Percentiles rank a stretch among this genome's conserved stretches.
phyloP scores from a whole-genome alignment of 352 stramenopile species.

The Globisporangium alternatum region DNA sequence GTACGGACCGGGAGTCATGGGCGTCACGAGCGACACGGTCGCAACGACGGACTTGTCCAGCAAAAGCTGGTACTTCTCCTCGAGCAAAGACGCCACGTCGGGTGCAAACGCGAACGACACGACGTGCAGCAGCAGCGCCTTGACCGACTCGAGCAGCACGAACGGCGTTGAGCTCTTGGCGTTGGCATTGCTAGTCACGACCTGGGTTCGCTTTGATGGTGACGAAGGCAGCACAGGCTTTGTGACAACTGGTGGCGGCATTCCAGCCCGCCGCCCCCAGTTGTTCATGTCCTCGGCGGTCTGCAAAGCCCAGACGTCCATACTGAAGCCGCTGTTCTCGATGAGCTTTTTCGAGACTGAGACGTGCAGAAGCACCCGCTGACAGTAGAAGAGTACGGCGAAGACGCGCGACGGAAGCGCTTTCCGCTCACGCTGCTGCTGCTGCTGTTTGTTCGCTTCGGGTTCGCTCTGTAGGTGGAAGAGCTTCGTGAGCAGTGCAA shows the following conservation, averaged over 20 bases:
- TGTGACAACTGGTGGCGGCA: background rate
- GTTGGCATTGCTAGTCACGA: background rate
- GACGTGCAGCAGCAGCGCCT: conserved; percentile 32
- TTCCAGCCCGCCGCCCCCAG: conserved; percentile 12
- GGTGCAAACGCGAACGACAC: conserved; percentile 21
- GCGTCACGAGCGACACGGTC: conserved; percentile 29
- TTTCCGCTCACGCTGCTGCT: background rate
- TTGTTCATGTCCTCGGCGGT: conserved; percentile 12
- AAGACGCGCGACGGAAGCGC: conserved; percentile 23
- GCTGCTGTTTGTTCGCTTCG: background rate
- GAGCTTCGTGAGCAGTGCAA: conserved; percentile 29
- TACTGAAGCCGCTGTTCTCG: conserved; percentile 23
- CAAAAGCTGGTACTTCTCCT: conserved; percentile 22
- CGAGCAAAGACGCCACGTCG: conserved; percentile 15
- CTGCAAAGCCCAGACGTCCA: conserved; percentile 25
- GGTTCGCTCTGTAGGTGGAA: conserved; percentile 12
- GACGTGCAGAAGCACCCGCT: conserved; percentile 38
- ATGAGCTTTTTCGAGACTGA: conserved; percentile 28
- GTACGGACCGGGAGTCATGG: conserved; percentile 28
- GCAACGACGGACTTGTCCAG: conserved; percentile 17
- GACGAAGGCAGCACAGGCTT: background rate
- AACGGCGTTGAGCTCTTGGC: conserved; percentile 11
- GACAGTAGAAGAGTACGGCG: conserved; percentile 31
- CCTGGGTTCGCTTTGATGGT: conserved; percentile 2
- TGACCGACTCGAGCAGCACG: conserved; percentile 43